phyloP scores from a whole-genome alignment of 1,284 basidiomycete species.

The Sanghuangporus baumii region DNA sequence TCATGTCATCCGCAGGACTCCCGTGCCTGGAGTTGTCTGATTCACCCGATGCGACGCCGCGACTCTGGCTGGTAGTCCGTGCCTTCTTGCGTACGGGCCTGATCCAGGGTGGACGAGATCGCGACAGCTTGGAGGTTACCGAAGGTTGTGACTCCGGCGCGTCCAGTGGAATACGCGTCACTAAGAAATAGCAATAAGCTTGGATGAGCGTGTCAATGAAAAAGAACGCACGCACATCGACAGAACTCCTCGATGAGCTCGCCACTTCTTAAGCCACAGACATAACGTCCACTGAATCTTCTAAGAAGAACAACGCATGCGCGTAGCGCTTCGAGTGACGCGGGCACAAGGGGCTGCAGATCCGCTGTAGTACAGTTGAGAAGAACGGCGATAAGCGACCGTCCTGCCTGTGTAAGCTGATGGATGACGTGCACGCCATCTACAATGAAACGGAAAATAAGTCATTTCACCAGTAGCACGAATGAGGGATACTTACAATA shows the following conservation, averaged over 20 bases:
- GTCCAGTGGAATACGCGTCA: constrained; percentile 84
- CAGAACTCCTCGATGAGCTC: constrained; percentile 92
- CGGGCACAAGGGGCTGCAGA: constrained; percentile 67
- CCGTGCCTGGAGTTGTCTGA: constrained; percentile 16
- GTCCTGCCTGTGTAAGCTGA: constrained; percentile 87
- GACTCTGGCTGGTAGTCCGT: neutral
- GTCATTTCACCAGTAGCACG: neutral
- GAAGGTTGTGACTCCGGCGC: constrained; percentile 38
- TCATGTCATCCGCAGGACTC: constrained; percentile 12
- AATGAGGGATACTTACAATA: constrained; percentile 59
- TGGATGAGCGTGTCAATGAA: neutral
- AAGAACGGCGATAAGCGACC: constrained; percentile 79
- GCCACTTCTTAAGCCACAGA: constrained; percentile 82
- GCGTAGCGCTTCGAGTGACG: constrained; percentile 76
- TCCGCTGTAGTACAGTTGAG: constrained; percentile 70
- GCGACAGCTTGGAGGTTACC: constrained; percentile 33
- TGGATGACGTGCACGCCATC: constrained; percentile 92
- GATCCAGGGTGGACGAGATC: constrained; percentile 75
- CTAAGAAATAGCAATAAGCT: constrained; percentile 32
- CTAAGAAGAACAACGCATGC: constrained; percentile 80
- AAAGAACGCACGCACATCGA: constrained; percentile 59
- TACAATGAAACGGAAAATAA: constrained; percentile 26
- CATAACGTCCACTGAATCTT: constrained; percentile 74
- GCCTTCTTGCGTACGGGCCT: constrained; percentile 78
- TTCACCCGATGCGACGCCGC: constrained; percentile 7